Evolutionary conservation across 2,329 filamentous ascomycete genomes (phyloP).

Genomic region (Aspergillus oerlinghausenensis): DNA sequence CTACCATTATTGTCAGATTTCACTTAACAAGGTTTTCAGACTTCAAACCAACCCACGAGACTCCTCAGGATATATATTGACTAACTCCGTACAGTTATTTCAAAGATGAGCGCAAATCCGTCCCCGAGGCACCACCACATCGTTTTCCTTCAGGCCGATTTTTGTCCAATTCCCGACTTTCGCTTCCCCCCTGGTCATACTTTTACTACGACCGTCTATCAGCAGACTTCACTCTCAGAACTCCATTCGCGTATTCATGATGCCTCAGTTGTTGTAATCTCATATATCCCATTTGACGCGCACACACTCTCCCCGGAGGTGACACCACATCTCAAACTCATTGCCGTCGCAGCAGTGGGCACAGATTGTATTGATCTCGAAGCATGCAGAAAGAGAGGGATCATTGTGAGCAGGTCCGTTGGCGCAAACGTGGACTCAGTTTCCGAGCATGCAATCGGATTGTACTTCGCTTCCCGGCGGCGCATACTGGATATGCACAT

Average conservation of each 20-base stretch:
- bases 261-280: conserved; percentile 45
- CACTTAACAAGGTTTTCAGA: not conserved
- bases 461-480: conserved; percentile 47
- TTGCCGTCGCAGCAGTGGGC: conserved; percentile 46
- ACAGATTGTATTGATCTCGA: conserved; percentile 45
- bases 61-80: not conserved
- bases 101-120: conserved; percentile 13
- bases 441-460: conserved; percentile 47
- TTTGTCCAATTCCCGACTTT: conserved; percentile 37
- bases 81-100: not conserved
- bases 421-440: conserved; percentile 47
- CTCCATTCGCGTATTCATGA: conserved; percentile 41
- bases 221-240: conserved; percentile 29
- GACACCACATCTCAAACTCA: conserved; percentile 42
- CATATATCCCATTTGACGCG: conserved; percentile 26
- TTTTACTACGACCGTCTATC: conserved; percentile 27
- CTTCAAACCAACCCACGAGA: not conserved
- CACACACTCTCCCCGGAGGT: conserved; percentile 39
- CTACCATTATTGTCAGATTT: not conserved
- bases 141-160: conserved; percentile 45
- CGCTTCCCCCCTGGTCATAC: conserved; percentile 42
- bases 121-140: conserved; percentile 40
- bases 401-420: conserved; percentile 45
- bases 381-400: conserved; percentile 39
- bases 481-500: conserved; percentile 37